A percentile compares a stretch with the other conserved stretches of the same genome.
These are phyloP conservation scores for Chionographis japonica DNA, from an alignment of 106 monocot genomes.

Conservation along the genomic window DNA sequence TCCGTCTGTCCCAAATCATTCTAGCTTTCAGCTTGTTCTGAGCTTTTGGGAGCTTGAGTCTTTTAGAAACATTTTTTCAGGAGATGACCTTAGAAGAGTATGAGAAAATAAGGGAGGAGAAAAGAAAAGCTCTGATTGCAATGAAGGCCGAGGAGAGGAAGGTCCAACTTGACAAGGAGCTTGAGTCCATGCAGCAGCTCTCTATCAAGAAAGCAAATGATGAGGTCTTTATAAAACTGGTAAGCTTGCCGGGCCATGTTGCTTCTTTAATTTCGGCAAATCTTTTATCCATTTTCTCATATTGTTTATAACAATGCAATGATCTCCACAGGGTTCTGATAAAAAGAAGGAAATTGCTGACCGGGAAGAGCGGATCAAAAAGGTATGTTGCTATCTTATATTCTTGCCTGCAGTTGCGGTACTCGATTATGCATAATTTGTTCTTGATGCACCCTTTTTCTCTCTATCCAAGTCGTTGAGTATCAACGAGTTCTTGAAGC, in stretches of 20 bases:
- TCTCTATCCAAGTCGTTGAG: conserved; percentile 41
- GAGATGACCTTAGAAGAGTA: conserved; percentile 57
- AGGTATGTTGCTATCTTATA: conserved; percentile 25
- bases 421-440: no score
- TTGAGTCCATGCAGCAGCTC: conserved; percentile 42
- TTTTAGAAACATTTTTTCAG: conserved; percentile 13
- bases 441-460: neutral
- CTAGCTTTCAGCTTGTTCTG: no score
- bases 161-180: conserved; percentile 43
- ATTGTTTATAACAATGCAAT: neutral
- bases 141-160: conserved; percentile 37
- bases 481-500: conserved; percentile 82
- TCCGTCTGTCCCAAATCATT: neutral
- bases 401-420: neutral
- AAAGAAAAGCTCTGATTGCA: conserved; percentile 38
- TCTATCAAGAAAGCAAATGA: conserved; percentile 41
- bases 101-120: conserved; percentile 49
- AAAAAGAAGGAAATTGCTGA: conserved; percentile 56
- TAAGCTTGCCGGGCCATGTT: neutral
- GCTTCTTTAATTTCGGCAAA: neutral
- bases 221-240: conserved; percentile 50
- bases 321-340: conserved; percentile 51
- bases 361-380: conserved; percentile 50
- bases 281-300: neutral
- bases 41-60: no score